Evolutionary conservation across 1,284 basidiomycete species (phyloP).

Genomic region (Malassezia dermatis): DNA sequence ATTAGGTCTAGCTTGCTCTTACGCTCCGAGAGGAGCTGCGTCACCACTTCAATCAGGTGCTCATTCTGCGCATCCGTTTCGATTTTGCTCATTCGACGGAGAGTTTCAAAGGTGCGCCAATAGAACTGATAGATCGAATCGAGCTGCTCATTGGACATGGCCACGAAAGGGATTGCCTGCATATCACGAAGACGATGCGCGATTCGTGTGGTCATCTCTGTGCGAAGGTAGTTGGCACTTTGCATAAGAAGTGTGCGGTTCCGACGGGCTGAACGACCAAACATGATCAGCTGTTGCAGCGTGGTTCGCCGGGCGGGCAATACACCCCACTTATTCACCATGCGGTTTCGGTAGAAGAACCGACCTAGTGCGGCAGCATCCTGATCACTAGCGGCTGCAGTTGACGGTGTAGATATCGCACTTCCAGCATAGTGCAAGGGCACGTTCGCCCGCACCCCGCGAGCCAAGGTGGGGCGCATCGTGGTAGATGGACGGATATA

Average conservation of each 20-base stretch:
- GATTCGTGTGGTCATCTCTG: constrained; percentile 75
- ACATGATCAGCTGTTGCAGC: constrained; percentile 65
- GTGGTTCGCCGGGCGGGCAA: constrained; percentile 65
- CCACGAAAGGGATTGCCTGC: constrained; percentile 73
- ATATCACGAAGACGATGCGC: constrained; percentile 77
- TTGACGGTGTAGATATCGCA: constrained; percentile 12
- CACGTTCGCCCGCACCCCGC: background rate
- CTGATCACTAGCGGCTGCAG: constrained; percentile 9
- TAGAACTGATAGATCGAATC: constrained; percentile 66
- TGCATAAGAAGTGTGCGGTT: constrained; percentile 34
- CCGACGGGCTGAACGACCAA: constrained; percentile 25
- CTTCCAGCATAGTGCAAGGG: background rate
- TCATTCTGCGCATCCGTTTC: constrained; percentile 66
- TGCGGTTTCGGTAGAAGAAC: constrained; percentile 75
- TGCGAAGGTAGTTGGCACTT: constrained; percentile 62
- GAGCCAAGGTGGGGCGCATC: background rate
- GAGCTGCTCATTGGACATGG: constrained; percentile 74
- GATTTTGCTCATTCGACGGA: constrained; percentile 66
- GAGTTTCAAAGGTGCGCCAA: constrained; percentile 50
- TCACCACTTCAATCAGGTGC: constrained; percentile 64
- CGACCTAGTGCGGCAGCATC: constrained; percentile 26
- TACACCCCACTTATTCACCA: constrained; percentile 69
- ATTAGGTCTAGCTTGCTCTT: constrained; percentile 32
- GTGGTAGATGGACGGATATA: background rate
- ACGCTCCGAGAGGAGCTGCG: constrained; percentile 62